Evolutionary conservation across 352 stramenopile genomes (phyloP).

Genomic region (Phytophthora multivora): DNA sequence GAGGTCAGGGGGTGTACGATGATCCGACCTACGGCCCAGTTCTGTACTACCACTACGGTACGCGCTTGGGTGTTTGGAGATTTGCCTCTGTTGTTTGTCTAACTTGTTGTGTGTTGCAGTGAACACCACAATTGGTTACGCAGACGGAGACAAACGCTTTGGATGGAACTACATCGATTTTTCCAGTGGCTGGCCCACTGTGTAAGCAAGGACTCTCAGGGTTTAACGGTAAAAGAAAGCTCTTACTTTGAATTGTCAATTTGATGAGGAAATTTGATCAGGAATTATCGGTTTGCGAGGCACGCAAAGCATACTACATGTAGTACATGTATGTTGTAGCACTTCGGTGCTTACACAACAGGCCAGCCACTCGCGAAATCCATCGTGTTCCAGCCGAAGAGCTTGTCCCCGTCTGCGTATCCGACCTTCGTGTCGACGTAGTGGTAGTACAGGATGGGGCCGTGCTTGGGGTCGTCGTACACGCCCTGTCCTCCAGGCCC

Average conservation of each 20-base stretch:
- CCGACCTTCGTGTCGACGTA: constrained; percentile 51
- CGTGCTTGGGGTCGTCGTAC: constrained; percentile 45
- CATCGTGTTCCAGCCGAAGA: constrained; percentile 56
- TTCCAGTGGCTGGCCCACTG: constrained; percentile 43
- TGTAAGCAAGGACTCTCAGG: constrained; percentile 4
- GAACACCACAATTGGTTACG: constrained; percentile 45
- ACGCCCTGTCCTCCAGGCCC: constrained; percentile 50
- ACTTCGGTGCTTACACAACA: constrained; percentile 27
- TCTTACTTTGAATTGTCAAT: too few relatives aligned
- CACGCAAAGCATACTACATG: too few relatives aligned
- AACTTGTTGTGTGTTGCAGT: constrained; percentile 24
- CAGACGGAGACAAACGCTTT: constrained; percentile 30
- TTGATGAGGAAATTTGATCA: not conserved
- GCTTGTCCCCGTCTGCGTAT: constrained; percentile 51
- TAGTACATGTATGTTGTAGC: not conserved
- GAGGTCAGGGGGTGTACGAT: constrained; percentile 51
- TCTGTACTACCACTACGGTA: constrained; percentile 63
- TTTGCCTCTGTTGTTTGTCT: not conserved
- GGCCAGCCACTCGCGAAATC: constrained; percentile 51
- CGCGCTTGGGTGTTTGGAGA: not conserved
- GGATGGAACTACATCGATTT: constrained; percentile 56
- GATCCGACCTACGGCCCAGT: constrained; percentile 44
- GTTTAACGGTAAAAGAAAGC: not conserved
- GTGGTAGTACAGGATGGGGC: constrained; percentile 60
- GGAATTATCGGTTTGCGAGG: too few relatives aligned